These are phyloP conservation scores for Wolfiporia cocos DNA, from an alignment of 1,284 basidiomycete genomes.

Conservation along the genomic window DNA sequence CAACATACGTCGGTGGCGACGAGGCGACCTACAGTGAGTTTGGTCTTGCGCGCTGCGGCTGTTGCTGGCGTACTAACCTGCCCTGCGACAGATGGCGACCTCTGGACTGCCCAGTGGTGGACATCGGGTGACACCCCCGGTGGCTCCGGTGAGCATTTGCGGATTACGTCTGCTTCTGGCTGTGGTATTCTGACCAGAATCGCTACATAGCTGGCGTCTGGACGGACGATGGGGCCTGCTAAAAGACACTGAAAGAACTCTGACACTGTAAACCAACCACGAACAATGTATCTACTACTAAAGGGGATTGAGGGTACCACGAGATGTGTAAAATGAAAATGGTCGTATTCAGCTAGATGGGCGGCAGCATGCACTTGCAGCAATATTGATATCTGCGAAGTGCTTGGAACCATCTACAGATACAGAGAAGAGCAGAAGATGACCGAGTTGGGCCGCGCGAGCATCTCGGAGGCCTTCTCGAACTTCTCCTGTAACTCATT, in stretches of 20 bases:
- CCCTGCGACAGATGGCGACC: conserved; percentile 34
- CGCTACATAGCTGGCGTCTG: conserved; percentile 41
- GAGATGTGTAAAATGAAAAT: too few relatives aligned
- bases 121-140: conserved; percentile 50
- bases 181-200: too few relatives aligned
- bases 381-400: too few relatives aligned
- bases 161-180: neutral
- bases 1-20: conserved; percentile 43
- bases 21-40: conserved; percentile 46
- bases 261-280: neutral
- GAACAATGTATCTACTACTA: neutral
- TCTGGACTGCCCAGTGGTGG: conserved; percentile 67
- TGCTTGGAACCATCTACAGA: conserved; percentile 41
- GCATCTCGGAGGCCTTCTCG: conserved; percentile 80
- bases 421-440: conserved; percentile 91
- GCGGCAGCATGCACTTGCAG: too few relatives aligned
- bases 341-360: too few relatives aligned
- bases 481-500: conserved; percentile 90
- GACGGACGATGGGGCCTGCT: conserved; percentile 51
- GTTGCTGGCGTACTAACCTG: conserved; percentile 6
- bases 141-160: conserved; percentile 31
- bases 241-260: conserved; percentile 3
- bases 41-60: neutral
- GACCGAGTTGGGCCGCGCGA: conserved; percentile 88
- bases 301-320: neutral